Evolutionary conservation across 768 basidiomycete species (phyloP), one percentile per base, ranked within the genome.

Genomic region (Ramaria rubella): DNA sequence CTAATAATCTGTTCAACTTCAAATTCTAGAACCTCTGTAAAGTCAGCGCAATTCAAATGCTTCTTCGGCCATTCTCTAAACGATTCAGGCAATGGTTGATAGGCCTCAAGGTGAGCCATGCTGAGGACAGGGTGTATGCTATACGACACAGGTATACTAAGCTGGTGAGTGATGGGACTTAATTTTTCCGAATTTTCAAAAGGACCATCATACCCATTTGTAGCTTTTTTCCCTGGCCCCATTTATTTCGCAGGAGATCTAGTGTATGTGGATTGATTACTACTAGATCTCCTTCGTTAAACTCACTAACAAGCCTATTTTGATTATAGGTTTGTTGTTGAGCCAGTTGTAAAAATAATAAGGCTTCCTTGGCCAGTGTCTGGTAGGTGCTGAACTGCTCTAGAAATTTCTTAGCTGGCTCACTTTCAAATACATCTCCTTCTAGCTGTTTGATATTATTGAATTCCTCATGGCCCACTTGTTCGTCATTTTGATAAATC

Each of bases 91-190:
- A 67, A 69, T 21, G 2, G 0, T 0, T 49, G 24, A 44, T 71
- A 71, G 12, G 26, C 45, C 52, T 70, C 65, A 4, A 73, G 60
- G 46, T 72, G 72, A 0, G 62, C 62, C 5, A 73, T 69, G 43
- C 70, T 72, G 2, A 73, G 34, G 4, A 73, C 61, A 4, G 69
- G 68, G 54, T 72, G 68, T 1, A 67, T 70, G 1, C 61, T 56
- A 57, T 69, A 68, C 0, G 66, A 65, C 0, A 55, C 58, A 0
- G 72, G 72, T 11, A 72, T 14, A 2, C 67, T 50, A 1, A 72
- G 33, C 2, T 58, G 63, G 53, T 73, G 72, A 11, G 68, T 60
- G 0, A 67, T 61, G 0, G 65, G 57, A 38, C 66, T 67, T 0
- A 72, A 15, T 52, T 70, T 70, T 40, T 60, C 27, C 0, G 59